A percentile compares a stretch with the other conserved stretches of the same genome.
Evolutionary conservation across 192 early-diverging fungal genomes (phyloP).

Genomic region (Glomus cerebriforme): DNA sequence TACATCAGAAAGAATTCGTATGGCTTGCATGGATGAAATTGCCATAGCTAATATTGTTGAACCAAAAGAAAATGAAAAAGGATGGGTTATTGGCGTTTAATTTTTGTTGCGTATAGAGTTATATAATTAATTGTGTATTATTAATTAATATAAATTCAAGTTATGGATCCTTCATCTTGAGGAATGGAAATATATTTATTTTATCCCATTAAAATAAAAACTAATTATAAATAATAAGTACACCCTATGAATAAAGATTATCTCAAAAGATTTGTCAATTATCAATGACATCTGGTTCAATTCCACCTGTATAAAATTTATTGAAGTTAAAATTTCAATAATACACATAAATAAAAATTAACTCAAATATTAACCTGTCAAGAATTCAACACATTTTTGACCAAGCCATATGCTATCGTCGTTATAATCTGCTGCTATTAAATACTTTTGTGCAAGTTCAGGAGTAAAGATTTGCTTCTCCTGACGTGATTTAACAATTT

Average conservation of each 20-base stretch:
- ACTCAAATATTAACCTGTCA: background rate
- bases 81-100: constrained; percentile 42
- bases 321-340: too few relatives aligned
- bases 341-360: constrained; percentile 36
- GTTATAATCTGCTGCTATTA: constrained; percentile 1
- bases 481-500: constrained; percentile 39
- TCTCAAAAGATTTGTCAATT: too few relatives aligned
- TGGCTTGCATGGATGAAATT: constrained; percentile 71
- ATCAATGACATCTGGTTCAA: background rate
- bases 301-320: background rate
- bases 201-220: too few relatives aligned
- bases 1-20: constrained; percentile 74
- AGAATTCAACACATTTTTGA: constrained; percentile 8
- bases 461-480: constrained; percentile 38
- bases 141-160: too few relatives aligned
- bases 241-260: too few relatives aligned
- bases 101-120: too few relatives aligned
- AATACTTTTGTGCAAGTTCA: constrained; percentile 11
- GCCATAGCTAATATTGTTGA: constrained; percentile 45
- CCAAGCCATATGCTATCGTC: constrained; percentile 17
- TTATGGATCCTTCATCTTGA: too few relatives aligned
- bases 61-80: constrained; percentile 42
- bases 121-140: too few relatives aligned
- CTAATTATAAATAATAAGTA: too few relatives aligned
- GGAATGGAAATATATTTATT: too few relatives aligned